A percentile compares a stretch with the other conserved stretches of the same genome.
phyloP scores from a whole-genome alignment of 495 filamentous ascomycete genomes.

The Podospora anserina region DNA sequence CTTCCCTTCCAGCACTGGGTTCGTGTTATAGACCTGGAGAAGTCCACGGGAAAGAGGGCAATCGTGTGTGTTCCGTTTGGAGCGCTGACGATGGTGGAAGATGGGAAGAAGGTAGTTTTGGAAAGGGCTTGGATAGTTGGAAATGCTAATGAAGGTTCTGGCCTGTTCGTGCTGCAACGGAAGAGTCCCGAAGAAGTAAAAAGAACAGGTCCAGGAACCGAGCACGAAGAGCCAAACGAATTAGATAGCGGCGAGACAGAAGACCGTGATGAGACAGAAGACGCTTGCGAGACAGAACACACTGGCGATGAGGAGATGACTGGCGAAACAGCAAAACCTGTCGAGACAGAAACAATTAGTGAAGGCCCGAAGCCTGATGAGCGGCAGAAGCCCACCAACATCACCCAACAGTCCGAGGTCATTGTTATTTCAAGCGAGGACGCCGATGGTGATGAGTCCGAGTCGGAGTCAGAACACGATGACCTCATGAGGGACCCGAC shows the following conservation, averaged over 20 bases:
- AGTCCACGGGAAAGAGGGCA: background rate
- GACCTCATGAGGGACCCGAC: background rate
- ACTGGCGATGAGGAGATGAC: too few relatives aligned
- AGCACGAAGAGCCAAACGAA: too few relatives aligned
- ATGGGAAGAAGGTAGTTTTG: background rate
- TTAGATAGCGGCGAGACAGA: too few relatives aligned
- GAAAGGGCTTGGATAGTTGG: background rate
- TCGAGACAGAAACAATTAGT: too few relatives aligned
- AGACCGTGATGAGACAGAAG: too few relatives aligned
- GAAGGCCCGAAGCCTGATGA: too few relatives aligned
- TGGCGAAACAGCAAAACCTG: too few relatives aligned
- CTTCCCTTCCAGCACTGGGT: background rate
- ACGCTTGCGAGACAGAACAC: too few relatives aligned
- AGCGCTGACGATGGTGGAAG: background rate
- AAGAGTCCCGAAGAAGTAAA: too few relatives aligned
- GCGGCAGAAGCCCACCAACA: background rate
- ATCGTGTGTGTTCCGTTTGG: background rate
- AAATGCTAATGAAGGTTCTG: background rate
- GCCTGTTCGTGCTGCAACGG: background rate
- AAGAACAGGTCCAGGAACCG: too few relatives aligned
- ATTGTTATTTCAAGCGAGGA: background rate
- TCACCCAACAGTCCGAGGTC: background rate
- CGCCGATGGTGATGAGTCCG: background rate
- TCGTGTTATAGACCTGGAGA: background rate
- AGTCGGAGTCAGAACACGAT: background rate